Evolutionary conservation across 208 protist species (phyloP).

Genomic region (Acanthamoeba castellanii): DNA sequence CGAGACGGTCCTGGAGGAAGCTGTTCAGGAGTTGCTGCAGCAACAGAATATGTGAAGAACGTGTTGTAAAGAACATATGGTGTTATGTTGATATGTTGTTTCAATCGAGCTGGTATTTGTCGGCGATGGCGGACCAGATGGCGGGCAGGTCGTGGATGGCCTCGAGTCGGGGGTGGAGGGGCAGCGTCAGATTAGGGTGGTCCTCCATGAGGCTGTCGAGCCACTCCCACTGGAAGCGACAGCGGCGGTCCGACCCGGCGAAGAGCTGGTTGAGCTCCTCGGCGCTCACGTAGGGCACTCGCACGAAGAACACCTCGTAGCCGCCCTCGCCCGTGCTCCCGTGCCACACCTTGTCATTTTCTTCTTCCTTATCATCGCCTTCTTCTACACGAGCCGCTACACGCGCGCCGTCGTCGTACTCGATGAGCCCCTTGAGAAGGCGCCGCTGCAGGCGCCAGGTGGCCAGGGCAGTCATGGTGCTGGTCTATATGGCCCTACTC

Average conservation of each 20-base stretch:
- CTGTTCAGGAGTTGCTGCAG: background rate
- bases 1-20: background rate
- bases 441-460: background rate
- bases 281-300: background rate
- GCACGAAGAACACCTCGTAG: constrained; percentile 29
- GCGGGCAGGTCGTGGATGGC: background rate
- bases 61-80: too few relatives aligned
- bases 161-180: background rate
- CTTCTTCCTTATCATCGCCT: too few relatives aligned
- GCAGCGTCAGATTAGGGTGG: background rate
- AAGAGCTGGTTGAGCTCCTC: background rate
- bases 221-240: background rate
- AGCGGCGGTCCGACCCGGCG: background rate
- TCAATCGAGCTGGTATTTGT: too few relatives aligned
- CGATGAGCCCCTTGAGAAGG: background rate
- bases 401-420: background rate
- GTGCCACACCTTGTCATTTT: background rate
- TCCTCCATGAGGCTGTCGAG: background rate
- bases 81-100: too few relatives aligned
- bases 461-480: background rate
- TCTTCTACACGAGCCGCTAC: background rate
- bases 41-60: too few relatives aligned
- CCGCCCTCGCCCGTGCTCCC: background rate
- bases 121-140: background rate
- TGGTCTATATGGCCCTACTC: background rate